Evolutionary conservation across 2,329 filamentous ascomycete genomes (phyloP).

Genomic region (Aspergillus phoenicis): DNA sequence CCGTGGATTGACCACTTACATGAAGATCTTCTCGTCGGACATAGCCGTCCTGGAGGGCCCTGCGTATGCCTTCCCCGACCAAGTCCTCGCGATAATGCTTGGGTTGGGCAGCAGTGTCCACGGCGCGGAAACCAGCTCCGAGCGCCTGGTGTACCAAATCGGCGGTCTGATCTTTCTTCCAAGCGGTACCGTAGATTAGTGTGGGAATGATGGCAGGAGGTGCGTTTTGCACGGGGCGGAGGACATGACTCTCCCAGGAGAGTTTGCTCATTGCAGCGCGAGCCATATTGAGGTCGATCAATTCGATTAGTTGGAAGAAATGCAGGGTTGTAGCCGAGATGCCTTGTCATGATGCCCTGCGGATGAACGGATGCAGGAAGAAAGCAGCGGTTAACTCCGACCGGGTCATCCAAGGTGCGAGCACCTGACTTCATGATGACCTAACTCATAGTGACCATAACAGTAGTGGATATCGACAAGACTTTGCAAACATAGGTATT

Average conservation of each 20-base stretch:
- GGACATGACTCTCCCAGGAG: constrained; percentile 36
- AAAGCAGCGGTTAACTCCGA: not conserved
- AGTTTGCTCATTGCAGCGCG: constrained; percentile 28
- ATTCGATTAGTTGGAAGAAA: not conserved
- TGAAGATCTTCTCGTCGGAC: constrained; percentile 64
- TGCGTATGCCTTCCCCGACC: constrained; percentile 67
- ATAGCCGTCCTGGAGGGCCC: constrained; percentile 62
- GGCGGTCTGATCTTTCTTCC: constrained; percentile 72
- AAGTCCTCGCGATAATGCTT: constrained; percentile 75
- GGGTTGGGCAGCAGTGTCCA: constrained; percentile 80
- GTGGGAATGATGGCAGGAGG: constrained; percentile 39
- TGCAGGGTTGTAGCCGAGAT: not conserved
- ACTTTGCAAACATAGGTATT: not conserved
- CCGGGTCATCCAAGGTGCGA: not conserved
- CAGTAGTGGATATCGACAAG: not conserved
- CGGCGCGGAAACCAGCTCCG: constrained; percentile 67
- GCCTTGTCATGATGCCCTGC: not conserved
- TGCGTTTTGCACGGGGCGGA: constrained; percentile 30
- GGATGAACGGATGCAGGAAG: not conserved
- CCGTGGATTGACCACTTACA: constrained; percentile 45
- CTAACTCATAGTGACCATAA: not conserved
- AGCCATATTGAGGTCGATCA: constrained; percentile 19
- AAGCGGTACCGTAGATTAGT: constrained; percentile 79
- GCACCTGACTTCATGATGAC: constrained; percentile 18
- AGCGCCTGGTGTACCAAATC: constrained; percentile 70